Percentiles rank a stretch among this genome's conserved stretches.
phyloP scores from a whole-genome alignment of 139 green algal species.

The Chlamydomonas sp. region DNA sequence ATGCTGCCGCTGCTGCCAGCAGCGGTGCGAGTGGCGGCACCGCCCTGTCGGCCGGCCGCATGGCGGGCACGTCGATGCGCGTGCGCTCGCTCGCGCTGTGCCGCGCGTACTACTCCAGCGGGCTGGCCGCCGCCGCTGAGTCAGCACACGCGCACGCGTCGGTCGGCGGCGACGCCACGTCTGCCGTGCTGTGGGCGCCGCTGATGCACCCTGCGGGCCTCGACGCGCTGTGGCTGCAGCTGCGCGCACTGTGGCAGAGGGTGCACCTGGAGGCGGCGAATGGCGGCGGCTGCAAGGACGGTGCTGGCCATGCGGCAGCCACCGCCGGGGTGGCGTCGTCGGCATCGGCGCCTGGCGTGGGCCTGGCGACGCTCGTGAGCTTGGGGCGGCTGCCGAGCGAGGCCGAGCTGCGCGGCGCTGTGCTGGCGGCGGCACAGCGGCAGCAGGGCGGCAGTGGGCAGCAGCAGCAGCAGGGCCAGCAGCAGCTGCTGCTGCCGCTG shows the following conservation, averaged over 20 bases:
- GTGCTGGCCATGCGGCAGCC: too few species aligned
- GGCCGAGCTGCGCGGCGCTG: too few species aligned
- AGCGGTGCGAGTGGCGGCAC: too few species aligned
- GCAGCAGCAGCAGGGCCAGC: not conserved
- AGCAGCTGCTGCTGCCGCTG: not conserved
- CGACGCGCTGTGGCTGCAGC: constrained; percentile 33
- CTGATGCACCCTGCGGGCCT: constrained; percentile 41
- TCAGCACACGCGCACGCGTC: not conserved
- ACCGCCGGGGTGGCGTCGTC: not conserved
- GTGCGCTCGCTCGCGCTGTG: not conserved
- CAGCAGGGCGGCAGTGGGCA: too few species aligned
- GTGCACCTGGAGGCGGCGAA: too few species aligned
- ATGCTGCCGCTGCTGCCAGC: not conserved
- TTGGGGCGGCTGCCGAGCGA: not conserved
- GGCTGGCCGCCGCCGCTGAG: constrained; percentile 37
- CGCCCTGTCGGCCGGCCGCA: not conserved
- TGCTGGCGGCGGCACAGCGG: too few species aligned
- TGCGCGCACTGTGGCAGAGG: constrained; percentile 15
- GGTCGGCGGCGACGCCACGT: not conserved
- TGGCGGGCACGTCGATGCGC: not conserved
- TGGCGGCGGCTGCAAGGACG: too few species aligned
- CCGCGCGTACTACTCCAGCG: not conserved
- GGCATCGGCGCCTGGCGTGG: not conserved
- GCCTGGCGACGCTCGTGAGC: not conserved
- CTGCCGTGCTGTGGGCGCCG: constrained; percentile 30